Percentiles rank a stretch among this genome's conserved stretches.
Evolutionary conservation across 2,329 filamentous ascomycete species (phyloP).

Genomic region (Hypoxylon sp.): DNA sequence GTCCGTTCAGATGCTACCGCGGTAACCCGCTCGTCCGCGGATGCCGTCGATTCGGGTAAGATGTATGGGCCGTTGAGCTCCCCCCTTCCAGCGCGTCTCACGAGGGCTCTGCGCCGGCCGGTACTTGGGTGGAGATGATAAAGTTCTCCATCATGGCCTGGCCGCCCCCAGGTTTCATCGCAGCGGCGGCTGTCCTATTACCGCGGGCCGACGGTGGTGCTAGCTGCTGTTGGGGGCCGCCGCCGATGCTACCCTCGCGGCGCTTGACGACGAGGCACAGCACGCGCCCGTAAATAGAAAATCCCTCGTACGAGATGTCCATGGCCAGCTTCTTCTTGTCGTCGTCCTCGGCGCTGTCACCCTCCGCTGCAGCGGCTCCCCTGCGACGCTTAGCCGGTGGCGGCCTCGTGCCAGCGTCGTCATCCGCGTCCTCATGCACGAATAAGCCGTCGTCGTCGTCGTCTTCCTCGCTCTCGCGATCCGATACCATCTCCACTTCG

Average conservation of each 20-base stretch:
- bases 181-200: slow-evolving; percentile 42
- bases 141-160: slow-evolving; percentile 84
- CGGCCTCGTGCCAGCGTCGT: slow-evolving; percentile 52
- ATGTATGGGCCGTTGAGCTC: background rate
- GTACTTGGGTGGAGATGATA: slow-evolving; percentile 80
- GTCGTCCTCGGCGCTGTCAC: slow-evolving; percentile 52
- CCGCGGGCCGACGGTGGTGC: slow-evolving; percentile 46
- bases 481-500: slow-evolving; percentile 49
- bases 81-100: slow-evolving; percentile 20
- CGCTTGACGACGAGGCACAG: slow-evolving; percentile 88
- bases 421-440: slow-evolving; percentile 42
- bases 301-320: slow-evolving; percentile 91
- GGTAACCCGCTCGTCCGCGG: slow-evolving; percentile 14
- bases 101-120: slow-evolving; percentile 48
- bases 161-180: slow-evolving; percentile 48
- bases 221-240: slow-evolving; percentile 51
- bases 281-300: slow-evolving; percentile 93
- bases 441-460: slow-evolving; percentile 46
- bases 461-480: slow-evolving; percentile 46
- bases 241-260: slow-evolving; percentile 60
- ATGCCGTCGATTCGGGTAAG: slow-evolving; percentile 13
- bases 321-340: slow-evolving; percentile 93
- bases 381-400: slow-evolving; percentile 57
- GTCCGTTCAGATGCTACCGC: slow-evolving; percentile 29
- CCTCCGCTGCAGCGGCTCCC: slow-evolving; percentile 46